Evolutionary conservation across 2,329 filamentous ascomycete species (phyloP).

Genomic region (Blastomyces parvus): DNA sequence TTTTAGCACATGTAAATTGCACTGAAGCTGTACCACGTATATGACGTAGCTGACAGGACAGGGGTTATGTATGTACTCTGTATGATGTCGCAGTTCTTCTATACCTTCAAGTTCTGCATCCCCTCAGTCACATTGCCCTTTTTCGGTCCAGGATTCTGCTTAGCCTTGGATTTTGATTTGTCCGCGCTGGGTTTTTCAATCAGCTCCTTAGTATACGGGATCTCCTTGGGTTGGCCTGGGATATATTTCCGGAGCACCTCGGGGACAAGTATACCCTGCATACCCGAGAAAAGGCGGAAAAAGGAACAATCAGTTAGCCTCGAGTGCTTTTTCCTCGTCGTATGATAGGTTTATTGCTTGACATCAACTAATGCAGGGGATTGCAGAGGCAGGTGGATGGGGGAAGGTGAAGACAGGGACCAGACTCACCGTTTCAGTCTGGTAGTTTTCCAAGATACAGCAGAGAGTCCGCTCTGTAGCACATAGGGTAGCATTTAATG

Average conservation of each 20-base stretch:
- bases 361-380: background rate
- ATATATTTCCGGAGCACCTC: conserved; percentile 82
- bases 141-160: conserved; percentile 21
- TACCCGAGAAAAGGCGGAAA: background rate
- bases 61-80: too few species aligned
- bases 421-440: conserved; percentile 64
- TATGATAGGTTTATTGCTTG: background rate
- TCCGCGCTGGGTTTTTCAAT: conserved; percentile 62
- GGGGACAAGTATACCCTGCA: conserved; percentile 65
- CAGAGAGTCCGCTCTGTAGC: conserved; percentile 88
- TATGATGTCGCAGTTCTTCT: conserved; percentile 9
- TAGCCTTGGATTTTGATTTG: conserved; percentile 42
- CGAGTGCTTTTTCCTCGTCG: background rate
- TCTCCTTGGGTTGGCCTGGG: conserved; percentile 77
- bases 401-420: background rate
- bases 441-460: conserved; percentile 94
- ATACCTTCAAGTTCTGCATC: conserved; percentile 35
- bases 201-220: conserved; percentile 78
- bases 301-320: background rate
- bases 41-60: too few species aligned
- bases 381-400: background rate
- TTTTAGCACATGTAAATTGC: too few species aligned
- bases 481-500: conserved; percentile 79
- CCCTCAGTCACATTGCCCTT: conserved; percentile 32
- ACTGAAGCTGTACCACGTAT: too few species aligned